These are phyloP conservation scores for Polyplosphaeria fusca DNA, from an alignment of 495 filamentous ascomycete genomes.

Conservation along the genomic window DNA sequence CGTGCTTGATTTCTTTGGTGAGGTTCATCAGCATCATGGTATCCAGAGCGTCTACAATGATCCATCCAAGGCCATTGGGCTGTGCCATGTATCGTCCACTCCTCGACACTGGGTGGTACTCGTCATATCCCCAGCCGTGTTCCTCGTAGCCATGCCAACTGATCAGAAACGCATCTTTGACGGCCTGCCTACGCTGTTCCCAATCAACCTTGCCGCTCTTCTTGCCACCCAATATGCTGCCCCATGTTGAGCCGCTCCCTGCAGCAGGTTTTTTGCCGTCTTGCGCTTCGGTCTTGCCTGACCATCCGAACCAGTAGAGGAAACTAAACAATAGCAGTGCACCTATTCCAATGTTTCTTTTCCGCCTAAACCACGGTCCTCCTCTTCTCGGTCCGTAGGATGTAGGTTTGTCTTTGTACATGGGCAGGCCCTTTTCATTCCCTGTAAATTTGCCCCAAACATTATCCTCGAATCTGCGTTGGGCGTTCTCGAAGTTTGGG, in stretches of 20 bases:
- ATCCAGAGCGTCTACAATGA: conserved; percentile 93
- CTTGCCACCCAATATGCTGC: conserved; percentile 10
- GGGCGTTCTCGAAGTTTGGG: conserved; percentile 66
- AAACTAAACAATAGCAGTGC: conserved; percentile 50
- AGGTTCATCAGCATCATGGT: conserved; percentile 98
- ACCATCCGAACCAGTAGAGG: conserved; percentile 57
- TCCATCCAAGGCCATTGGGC: conserved; percentile 85
- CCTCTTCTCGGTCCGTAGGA: conserved; percentile 58
- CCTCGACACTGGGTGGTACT: conserved; percentile 79
- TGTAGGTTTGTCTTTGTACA: conserved; percentile 99
- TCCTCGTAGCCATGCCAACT: conserved; percentile 92
- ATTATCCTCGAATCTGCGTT: conserved; percentile 65
- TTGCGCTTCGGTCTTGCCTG: conserved; percentile 3
- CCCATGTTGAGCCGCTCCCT: conserved; percentile 4
- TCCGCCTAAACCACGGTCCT: conserved; percentile 47
- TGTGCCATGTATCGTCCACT: conserved; percentile 73
- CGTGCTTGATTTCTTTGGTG: conserved; percentile 78
- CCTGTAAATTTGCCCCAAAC: conserved; percentile 39
- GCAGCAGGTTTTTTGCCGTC: neutral
- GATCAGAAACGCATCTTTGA: conserved; percentile 83
- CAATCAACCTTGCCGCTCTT: conserved; percentile 55
- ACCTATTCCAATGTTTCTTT: conserved; percentile 51
- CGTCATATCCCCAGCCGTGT: conserved; percentile 90
- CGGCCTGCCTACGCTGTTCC: conserved; percentile 71
- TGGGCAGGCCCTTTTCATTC: conserved; percentile 65